A percentile compares a stretch with the other conserved stretches of the same genome.
Evolutionary conservation across 352 stramenopile species (phyloP).

Genomic region (Pythium aphanidermatum): DNA sequence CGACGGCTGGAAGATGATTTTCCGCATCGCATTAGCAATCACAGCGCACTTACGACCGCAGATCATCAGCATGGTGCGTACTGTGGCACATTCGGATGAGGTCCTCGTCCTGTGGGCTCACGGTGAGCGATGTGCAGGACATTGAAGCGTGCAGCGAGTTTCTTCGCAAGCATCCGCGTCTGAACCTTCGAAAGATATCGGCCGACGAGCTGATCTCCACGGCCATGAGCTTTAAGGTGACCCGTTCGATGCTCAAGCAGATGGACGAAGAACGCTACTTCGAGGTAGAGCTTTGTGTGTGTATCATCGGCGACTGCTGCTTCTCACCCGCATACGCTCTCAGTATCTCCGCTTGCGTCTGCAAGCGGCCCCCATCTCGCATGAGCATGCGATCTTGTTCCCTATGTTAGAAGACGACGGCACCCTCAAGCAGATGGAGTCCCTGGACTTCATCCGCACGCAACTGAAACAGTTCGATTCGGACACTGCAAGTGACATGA

Average conservation of each 20-base stretch:
- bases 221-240: slow-evolving; percentile 64
- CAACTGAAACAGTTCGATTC: slow-evolving; percentile 57
- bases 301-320: too few species aligned
- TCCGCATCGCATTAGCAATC: slow-evolving; percentile 60
- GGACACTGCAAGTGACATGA: slow-evolving; percentile 63
- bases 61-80: slow-evolving; percentile 48
- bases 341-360: slow-evolving; percentile 72
- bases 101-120: background rate
- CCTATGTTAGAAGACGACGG: slow-evolving; percentile 45
- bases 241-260: slow-evolving; percentile 38
- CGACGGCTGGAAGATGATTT: slow-evolving; percentile 76
- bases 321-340: too few species aligned
- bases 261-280: slow-evolving; percentile 68
- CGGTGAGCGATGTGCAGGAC: slow-evolving; percentile 25
- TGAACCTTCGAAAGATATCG: slow-evolving; percentile 33
- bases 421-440: slow-evolving; percentile 27
- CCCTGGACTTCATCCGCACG: slow-evolving; percentile 49
- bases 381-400: slow-evolving; percentile 68
- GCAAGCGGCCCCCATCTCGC: slow-evolving; percentile 48
- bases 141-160: slow-evolving; percentile 72
- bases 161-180: slow-evolving; percentile 53
- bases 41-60: slow-evolving; percentile 45
- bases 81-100: background rate
- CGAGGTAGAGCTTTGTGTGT: slow-evolving; percentile 29
- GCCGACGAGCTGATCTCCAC: slow-evolving; percentile 33